Conservation (phyloP, 805 yeast genomes). For the Candida ortonii region DNA sequence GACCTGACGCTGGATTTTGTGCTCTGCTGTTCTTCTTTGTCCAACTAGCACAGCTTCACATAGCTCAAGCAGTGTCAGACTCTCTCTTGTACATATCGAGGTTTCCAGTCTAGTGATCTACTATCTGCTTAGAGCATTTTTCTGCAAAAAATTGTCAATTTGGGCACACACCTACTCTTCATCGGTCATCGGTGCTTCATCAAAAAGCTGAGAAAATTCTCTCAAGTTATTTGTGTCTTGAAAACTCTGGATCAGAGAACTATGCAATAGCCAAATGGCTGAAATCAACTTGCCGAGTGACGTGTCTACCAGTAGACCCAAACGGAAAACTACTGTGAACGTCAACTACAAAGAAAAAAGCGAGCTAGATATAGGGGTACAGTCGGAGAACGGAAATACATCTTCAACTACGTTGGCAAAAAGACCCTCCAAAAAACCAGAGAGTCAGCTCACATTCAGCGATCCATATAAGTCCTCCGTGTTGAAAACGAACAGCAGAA, state of each 20-base stretch:
- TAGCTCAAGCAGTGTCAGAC: neutral
- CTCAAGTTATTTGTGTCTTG: too few relatives aligned
- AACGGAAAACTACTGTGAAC: conserved; percentile 31
- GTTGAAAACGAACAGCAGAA: conserved; percentile 3
- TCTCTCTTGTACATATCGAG: neutral
- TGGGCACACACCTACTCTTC: too few relatives aligned
- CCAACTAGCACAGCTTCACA: neutral
- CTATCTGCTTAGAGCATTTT: neutral
- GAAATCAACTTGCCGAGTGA: too few relatives aligned
- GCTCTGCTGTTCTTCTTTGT: conserved; percentile 1
- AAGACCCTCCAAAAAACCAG: conserved; percentile 6
- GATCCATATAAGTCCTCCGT: conserved; percentile 4
- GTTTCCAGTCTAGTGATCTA: neutral
- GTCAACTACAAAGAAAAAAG: conserved; percentile 35
- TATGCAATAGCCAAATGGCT: too few relatives aligned
- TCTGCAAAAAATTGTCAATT: neutral
- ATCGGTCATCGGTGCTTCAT: too few relatives aligned
- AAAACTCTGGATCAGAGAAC: too few relatives aligned
- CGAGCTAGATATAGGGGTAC: conserved; percentile 26
- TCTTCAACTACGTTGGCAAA: conserved; percentile 2
- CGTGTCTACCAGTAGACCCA: too few relatives aligned
- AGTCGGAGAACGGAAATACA: conserved; percentile 5
- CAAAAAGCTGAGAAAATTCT: too few relatives aligned
- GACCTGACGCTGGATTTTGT: neutral
- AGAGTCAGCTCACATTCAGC: neutral